Percentiles rank a stretch among this genome's conserved stretches.
phyloP scores from a whole-genome alignment of 768 basidiomycete species.

The Trametopsis cervina region DNA sequence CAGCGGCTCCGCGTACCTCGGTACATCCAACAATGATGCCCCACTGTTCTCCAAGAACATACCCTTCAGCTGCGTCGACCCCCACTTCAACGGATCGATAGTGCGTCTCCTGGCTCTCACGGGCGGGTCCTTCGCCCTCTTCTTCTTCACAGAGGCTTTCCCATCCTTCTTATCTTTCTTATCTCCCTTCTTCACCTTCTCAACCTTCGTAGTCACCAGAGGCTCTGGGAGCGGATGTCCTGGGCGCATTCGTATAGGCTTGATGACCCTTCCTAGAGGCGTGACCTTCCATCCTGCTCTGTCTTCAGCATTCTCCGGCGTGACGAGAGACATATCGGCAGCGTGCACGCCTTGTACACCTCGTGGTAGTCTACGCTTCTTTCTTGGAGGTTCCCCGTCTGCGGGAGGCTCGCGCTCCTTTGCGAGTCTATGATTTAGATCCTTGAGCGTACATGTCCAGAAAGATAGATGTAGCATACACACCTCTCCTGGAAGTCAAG shows the following conservation, averaged over 20 bases:
- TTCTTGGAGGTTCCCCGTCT: slow-evolving; percentile 32
- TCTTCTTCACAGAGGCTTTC: slow-evolving; percentile 32
- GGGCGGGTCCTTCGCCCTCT: slow-evolving; percentile 41
- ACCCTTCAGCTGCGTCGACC: slow-evolving; percentile 64
- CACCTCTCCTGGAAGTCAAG: slow-evolving; percentile 65
- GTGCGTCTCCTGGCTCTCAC: slow-evolving; percentile 51
- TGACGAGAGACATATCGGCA: slow-evolving; percentile 57
- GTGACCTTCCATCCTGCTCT: slow-evolving; percentile 67
- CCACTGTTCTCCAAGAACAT: slow-evolving; percentile 42
- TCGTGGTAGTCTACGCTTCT: slow-evolving; percentile 32
- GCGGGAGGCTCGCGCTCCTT: slow-evolving; percentile 26
- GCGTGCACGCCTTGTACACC: slow-evolving; percentile 38
- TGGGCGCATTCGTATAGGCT: slow-evolving; percentile 68
- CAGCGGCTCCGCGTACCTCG: neutral
- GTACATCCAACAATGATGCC: neutral
- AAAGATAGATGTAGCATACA: slow-evolving; percentile 8
- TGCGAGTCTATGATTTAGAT: slow-evolving; percentile 23
- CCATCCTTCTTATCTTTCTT: slow-evolving; percentile 13
- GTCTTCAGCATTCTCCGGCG: slow-evolving; percentile 44
- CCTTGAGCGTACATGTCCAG: neutral
- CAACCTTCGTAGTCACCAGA: slow-evolving; percentile 4
- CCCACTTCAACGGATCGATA: slow-evolving; percentile 72
- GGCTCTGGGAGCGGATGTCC: slow-evolving; percentile 44
- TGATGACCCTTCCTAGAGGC: slow-evolving; percentile 54
- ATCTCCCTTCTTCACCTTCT: slow-evolving; percentile 7